Base-by-base conservation (phyloP, 805 yeast species). In the Candida sithepensis region DNA sequence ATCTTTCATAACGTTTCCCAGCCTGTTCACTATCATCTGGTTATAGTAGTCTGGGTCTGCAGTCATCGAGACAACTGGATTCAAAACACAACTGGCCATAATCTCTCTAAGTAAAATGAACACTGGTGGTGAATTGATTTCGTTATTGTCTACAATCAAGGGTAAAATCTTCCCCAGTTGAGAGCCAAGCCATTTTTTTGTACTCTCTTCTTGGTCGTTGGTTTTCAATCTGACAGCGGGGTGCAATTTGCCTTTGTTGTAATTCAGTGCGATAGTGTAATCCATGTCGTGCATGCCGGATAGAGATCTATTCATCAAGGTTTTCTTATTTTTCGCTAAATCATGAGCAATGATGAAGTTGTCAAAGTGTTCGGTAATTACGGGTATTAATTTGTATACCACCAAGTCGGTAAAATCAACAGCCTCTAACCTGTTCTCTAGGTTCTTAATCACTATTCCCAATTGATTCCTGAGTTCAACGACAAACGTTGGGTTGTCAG, bases 31-130 rank as follows among this genome's bases (percentile, higher is more conserved):
- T 14, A 89, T 72, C 37, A 73, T 58, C 46, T 80, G 77, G 61
- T 91, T 91, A 79, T 85, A 85, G 50, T 80, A 85, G 60, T 89
- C 96, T 1, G 92, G 79, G 42, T 85, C 91, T 0, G 84, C 67
- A 1, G 85, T 55, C 66, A 84, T 76, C 6, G 68, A 60, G 4
- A 72, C 47, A 0, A 78, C 44, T 0, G 89, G 87, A 20, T 64
- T 60, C 10, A 88, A 51, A 0, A 89, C 78, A 46, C 78, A 74
- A 21, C 80, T 71, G 0, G 87, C 62, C 2, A 88, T 45, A 5
- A 91, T 70, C 56, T 91, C 96, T 34, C 82, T 69, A 0, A 84
- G 56, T 9, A 91, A 66, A 0, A 74, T 62, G 0, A 53, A 48
- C 0, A 80, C 81, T 3, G 82, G 70, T 0, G 70, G 70, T 9